Evolutionary conservation across 1,284 basidiomycete genomes (phyloP), one percentile per base, ranked within the genome.

Genomic region (Puccinia polysora): DNA sequence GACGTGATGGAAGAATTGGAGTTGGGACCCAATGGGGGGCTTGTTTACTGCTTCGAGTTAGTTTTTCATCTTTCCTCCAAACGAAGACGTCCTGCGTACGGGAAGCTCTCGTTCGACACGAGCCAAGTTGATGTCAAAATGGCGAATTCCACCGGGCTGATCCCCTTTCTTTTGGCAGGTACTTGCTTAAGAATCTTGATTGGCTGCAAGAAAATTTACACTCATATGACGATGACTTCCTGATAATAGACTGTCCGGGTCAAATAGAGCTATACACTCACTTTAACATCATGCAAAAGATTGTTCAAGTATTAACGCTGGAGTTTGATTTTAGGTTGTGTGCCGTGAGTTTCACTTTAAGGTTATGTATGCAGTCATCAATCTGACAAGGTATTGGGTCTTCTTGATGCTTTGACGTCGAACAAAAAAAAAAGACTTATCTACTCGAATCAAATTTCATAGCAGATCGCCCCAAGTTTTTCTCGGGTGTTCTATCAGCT

Each of bases 201-300:
- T 99, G 96, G 96, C 83, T 98, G n/a, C 91, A 97, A 77, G 95
- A 97, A 79, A 90, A 97, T 78, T 84, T 99, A 1, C 94, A 93
- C 10, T 87, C 88, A 14, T 98, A 87, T 80, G 93, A 97, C 53
- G 90, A 97, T 78, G 96, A 99, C 81, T 99, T 97, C 82, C 85
- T 99, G 56, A 88, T 99, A 76, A 88, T 99, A 75, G 96, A 99
- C 82, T 98, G 96, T 79, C 96, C 96, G 75, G 94, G 92, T 45
- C 96, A 99, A 82, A 99, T 99, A 77, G 96, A 99, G 82, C 85
- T 99, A 10, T 98, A 98, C 81, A 98, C 96, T 0, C 96, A 99
- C 81, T 92, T 97, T 77, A 92, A 94, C 0, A 90, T 99, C 78
- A 86, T 99, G 55, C 92, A 95, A 0, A 87, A 88, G 4, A 86